Base-by-base conservation (phyloP, 768 basidiomycete species). In the Russula griseocarnosa region DNA sequence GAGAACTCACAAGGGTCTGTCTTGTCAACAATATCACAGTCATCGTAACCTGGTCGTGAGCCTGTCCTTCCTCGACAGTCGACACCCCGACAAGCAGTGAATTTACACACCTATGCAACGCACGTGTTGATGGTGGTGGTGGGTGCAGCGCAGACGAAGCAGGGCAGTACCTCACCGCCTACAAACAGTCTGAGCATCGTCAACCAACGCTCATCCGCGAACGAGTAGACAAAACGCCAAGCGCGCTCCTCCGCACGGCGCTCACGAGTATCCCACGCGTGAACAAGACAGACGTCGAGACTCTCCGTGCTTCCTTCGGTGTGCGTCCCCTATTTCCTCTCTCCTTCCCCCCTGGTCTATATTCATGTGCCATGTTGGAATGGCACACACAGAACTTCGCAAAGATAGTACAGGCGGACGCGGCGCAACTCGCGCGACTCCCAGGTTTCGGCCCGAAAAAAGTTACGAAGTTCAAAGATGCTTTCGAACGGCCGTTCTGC, bases 281-380 rank as follows among this genome's bases (percentile, higher is more conserved):
- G 66, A 98, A 98, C 76, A 97, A 96, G 79, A 98, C 96, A 4
- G 97, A 99, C 70, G 93, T 95, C 1, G 86, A 92, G 75, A 98
- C 96, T 4, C 78, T 99, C 47, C 84, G 91, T 24, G 87, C 88
- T 2, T 88, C 92, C n/a, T 87, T 95, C 69, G 95, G 94, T 40
- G 96, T 98, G 77, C 62, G 87, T 57, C 28, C 32, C 30, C 22
- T 49, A 5, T 46, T 66, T 51, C 11, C 30, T 47, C 52, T 24
- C 58, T 46, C 51, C 66, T n/a, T 30, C n/a, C 52, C 58, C 40
- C 28, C 30, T 40, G 46, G 6, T 34, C n/a, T 18, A 13, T 20
- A 18, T 36, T 16, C 3, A 24, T 24, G 11, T 13, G 70, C 6
- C 18, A 26, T 3, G 20, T 16, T 13, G 18, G 18, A 30, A 9